Conservation (phyloP, 768 basidiomycete species). For the Phaffia australis region DNA sequence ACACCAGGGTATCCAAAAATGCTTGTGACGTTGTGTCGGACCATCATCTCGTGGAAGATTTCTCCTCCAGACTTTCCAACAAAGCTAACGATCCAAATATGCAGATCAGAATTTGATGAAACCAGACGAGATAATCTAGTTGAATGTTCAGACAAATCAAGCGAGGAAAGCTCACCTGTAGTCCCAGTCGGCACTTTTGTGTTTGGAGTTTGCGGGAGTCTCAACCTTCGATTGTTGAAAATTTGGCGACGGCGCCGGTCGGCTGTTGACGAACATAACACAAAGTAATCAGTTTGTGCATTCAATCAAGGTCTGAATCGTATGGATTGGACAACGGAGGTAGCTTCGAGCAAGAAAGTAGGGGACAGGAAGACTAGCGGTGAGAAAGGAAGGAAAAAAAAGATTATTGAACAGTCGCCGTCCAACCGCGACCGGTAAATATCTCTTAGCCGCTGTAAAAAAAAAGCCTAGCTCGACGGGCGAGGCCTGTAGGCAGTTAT, state of each 20-base stretch:
- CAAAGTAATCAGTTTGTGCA: not conserved
- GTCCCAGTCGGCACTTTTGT: slow-evolving; percentile 19
- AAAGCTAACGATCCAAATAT: slow-evolving; percentile 42
- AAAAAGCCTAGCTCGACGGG: not conserved
- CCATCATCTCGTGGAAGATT: slow-evolving; percentile 99
- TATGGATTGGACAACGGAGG: not conserved
- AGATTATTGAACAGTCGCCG: not conserved
- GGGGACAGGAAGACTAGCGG: not conserved
- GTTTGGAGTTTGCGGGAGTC: slow-evolving; percentile 5
- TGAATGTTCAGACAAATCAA: not conserved
- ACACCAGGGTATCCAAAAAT: slow-evolving; percentile 90
- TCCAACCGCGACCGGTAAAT: too few species aligned
- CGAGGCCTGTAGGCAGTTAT: not conserved
- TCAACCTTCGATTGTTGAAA: slow-evolving; percentile 18
- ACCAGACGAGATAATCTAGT: too few species aligned
- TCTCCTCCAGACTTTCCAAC: slow-evolving; percentile 89
- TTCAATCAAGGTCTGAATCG: not conserved
- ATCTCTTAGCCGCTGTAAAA: too few species aligned
- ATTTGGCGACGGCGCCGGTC: slow-evolving; percentile 16
- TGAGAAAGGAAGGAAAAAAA: not conserved
- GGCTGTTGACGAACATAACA: not conserved
- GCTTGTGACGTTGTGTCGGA: slow-evolving; percentile 88
- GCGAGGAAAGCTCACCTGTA: slow-evolving; percentile 14
- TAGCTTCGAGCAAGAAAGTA: not conserved
- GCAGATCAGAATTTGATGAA: not conserved